Evolutionary conservation across 2,329 filamentous ascomycete genomes (phyloP).

Genomic region (Pyrenophora graminea): DNA sequence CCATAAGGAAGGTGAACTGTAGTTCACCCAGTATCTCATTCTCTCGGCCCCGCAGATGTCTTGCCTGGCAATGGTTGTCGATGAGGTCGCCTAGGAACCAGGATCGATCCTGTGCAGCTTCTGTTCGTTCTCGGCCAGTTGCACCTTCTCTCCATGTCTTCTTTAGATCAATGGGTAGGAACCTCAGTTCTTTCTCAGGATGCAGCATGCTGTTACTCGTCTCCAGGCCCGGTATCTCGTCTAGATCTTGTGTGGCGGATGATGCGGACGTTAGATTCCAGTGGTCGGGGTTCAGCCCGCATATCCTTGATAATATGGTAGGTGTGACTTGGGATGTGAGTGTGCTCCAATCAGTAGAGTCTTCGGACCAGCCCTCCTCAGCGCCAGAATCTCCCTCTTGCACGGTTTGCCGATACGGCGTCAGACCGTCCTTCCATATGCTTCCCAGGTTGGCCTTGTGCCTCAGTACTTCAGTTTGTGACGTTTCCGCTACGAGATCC

Average conservation of each 20-base stretch:
- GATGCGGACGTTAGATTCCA: slow-evolving; percentile 65
- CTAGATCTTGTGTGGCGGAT: slow-evolving; percentile 59
- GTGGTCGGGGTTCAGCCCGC: slow-evolving; percentile 51
- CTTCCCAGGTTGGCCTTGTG: slow-evolving; percentile 61
- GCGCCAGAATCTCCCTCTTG: slow-evolving; percentile 31
- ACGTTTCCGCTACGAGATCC: slow-evolving; percentile 50
- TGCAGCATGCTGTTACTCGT: slow-evolving; percentile 34
- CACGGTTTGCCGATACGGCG: slow-evolving; percentile 53
- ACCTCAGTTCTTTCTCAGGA: slow-evolving; percentile 51
- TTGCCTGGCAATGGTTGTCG: slow-evolving; percentile 45
- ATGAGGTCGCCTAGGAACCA: slow-evolving; percentile 64
- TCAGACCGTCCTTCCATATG: slow-evolving; percentile 59
- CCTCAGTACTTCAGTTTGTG: slow-evolving; percentile 50
- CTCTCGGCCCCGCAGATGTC: slow-evolving; percentile 31
- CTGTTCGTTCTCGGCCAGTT: slow-evolving; percentile 64
- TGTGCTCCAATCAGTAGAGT: slow-evolving; percentile 57
- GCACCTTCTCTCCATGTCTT: slow-evolving; percentile 66
- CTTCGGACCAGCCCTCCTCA: slow-evolving; percentile 45
- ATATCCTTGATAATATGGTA: slow-evolving; percentile 56
- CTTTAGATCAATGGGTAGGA: slow-evolving; percentile 64
- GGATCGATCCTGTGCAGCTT: slow-evolving; percentile 64
- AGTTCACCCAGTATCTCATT: slow-evolving; percentile 59
- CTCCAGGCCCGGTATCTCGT: slow-evolving; percentile 63
- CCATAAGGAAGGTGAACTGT: slow-evolving; percentile 66
- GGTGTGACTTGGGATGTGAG: slow-evolving; percentile 58